phyloP scores from a whole-genome alignment of 176 grass and related monocot species.

The Bolboschoenus planiculmis region DNA sequence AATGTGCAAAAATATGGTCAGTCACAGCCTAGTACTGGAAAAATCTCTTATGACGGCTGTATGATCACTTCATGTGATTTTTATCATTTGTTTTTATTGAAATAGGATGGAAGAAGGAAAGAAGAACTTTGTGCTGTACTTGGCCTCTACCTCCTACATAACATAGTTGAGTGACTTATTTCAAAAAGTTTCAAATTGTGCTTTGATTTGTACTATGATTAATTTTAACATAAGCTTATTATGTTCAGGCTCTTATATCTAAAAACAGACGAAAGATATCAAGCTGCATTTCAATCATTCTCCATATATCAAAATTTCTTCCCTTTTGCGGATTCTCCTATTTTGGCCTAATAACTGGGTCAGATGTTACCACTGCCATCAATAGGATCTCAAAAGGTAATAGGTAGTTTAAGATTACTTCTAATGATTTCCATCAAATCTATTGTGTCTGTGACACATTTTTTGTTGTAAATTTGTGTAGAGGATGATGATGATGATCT shows the following conservation, averaged over 20 bases:
- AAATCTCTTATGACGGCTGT: background rate
- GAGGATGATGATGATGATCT: conserved; percentile 47
- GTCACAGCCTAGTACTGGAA: background rate
- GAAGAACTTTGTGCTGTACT: conserved; percentile 61
- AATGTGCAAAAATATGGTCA: conserved; percentile 72
- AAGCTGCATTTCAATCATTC: conserved; percentile 49
- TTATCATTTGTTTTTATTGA: conserved; percentile 22
- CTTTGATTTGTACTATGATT: background rate
- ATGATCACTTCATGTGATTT: conserved; percentile 24
- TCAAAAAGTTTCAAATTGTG: background rate
- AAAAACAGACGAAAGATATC: conserved; percentile 34
- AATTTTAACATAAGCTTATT: conserved; percentile 11
- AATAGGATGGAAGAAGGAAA: conserved; percentile 41
- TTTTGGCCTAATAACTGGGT: conserved; percentile 66
- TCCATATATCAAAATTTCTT: conserved; percentile 47
- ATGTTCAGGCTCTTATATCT: conserved; percentile 65
- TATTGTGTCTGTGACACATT: conserved; percentile 4
- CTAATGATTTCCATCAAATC: conserved; percentile 11
- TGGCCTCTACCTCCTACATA: conserved; percentile 76
- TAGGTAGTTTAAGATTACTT: conserved; percentile 32
- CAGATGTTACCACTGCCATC: conserved; percentile 39
- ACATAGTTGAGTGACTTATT: conserved; percentile 57
- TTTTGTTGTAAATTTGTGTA: conserved; percentile 44
- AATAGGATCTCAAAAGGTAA: conserved; percentile 65
- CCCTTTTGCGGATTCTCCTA: conserved; percentile 61